Evolutionary conservation across 1,139 yeast species (phyloP), one percentile per base, ranked within the genome.

Genomic region (Magnusiomyces fungicola): DNA sequence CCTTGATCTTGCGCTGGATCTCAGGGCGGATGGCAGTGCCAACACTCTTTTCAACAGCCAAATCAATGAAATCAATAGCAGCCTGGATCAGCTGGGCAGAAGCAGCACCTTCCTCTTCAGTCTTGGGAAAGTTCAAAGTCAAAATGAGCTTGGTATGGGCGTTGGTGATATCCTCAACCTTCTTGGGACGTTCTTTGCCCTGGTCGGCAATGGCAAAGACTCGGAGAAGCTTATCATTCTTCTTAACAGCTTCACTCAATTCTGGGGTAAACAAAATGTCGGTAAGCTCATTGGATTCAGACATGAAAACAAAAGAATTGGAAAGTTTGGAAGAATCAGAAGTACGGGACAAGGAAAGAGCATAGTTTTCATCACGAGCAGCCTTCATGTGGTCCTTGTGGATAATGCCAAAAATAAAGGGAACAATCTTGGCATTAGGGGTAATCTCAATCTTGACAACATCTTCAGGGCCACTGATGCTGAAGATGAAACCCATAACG

Each of bases 151-250:
- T 78, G 58, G 89, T 78, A 52, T 64, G 66, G 49, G 88, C 80
- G 19, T 6, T 18, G 42, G 66, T 69, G 55, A 78, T 69, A 41
- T 80, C 83, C 36, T 70, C 69, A 46, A 79, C 60, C 27, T 57
- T 58, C 43, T 53, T 51, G 38, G 98, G 97, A 59, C 78, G 83
- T 52, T 75, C 82, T 39, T 70, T 61, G 29, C 89, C 80, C 68
- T 87, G 84, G 66, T 92, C 98, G 48, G 97, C 86, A 62, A 89
- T 75, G 33, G 95, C 83, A 57, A 92, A 65, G 61, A 66, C 83
- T 61, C 80, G 79, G 60, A 90, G 69, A 49, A 78, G 69, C 9
- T 73, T 65, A 42, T 79, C 78, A 50, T 83, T 70, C 51, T 73
- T 72, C 14, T 64, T 59, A 55, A 85, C 65, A 30, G 78, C 71